A percentile compares a stretch with the other conserved stretches of the same genome.
phyloP scores from a whole-genome alignment of 495 filamentous ascomycete genomes.

The Sordaria brevicollis region DNA sequence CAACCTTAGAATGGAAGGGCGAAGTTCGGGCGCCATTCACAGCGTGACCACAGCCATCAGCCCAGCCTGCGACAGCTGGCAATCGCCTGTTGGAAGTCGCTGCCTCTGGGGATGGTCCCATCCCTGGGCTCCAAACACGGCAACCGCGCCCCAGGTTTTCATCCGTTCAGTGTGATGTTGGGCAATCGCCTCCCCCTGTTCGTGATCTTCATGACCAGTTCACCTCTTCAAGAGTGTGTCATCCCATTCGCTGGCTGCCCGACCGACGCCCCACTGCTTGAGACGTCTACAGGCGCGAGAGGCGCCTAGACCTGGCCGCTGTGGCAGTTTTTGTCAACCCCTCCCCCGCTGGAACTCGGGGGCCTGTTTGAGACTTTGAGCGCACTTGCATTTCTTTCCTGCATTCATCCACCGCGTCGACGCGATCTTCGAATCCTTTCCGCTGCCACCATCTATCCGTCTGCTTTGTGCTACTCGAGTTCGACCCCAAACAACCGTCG shows the following conservation, averaged over 20 bases:
- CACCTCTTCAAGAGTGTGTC: neutral
- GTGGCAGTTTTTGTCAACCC: constrained; percentile 12
- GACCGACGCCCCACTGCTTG: neutral
- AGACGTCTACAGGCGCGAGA: neutral
- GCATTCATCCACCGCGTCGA: constrained; percentile 1
- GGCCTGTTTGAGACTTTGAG: neutral
- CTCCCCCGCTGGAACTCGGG: constrained; percentile 19
- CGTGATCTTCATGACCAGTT: neutral
- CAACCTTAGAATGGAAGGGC: neutral
- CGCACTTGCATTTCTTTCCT: constrained; percentile 1
- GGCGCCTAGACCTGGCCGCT: neutral
- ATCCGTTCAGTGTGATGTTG: neutral
- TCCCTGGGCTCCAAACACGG: neutral
- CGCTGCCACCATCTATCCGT: neutral
- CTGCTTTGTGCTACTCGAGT: neutral
- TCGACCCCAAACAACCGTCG: neutral
- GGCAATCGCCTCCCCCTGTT: neutral
- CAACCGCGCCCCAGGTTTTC: neutral
- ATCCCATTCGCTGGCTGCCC: neutral
- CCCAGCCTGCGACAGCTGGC: neutral
- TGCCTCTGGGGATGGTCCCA: neutral
- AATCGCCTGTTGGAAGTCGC: neutral
- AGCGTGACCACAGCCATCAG: neutral
- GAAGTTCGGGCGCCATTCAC: neutral
- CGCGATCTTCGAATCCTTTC: neutral